Evolutionary conservation across 148 eudicot species (phyloP).

Genomic region (Persicaria tinctoria): DNA sequence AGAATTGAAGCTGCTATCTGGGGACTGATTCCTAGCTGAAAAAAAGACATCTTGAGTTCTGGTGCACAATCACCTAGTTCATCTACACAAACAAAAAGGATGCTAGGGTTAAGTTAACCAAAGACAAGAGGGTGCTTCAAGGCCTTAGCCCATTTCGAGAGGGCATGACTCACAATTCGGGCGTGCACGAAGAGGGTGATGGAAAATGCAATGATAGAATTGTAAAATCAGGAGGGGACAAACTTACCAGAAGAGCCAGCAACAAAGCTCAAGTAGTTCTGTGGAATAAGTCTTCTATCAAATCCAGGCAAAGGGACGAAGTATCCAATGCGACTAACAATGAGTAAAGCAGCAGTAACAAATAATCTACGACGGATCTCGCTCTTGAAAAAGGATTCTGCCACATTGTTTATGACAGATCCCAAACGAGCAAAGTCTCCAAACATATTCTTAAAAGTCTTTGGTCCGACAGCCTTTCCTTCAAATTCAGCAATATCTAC

Average conservation of each 20-base stretch:
- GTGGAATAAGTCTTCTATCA: constrained; percentile 85
- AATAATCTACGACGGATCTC: constrained; percentile 89
- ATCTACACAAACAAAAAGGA: constrained; percentile 32
- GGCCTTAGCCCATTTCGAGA: background rate
- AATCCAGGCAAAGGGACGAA: constrained; percentile 96
- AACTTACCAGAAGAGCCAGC: constrained; percentile 79
- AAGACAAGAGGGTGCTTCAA: background rate
- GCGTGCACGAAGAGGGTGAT: background rate
- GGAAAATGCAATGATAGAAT: background rate
- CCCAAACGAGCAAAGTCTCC: constrained; percentile 57
- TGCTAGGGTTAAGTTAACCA: background rate
- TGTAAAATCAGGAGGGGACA: background rate
- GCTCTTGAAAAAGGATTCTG: constrained; percentile 95
- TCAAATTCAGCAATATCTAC: constrained; percentile 15
- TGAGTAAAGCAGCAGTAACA: constrained; percentile 71
- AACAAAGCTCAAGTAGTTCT: constrained; percentile 70
- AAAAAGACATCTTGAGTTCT: constrained; percentile 89
- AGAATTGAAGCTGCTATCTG: constrained; percentile 92
- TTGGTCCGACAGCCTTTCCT: constrained; percentile 26
- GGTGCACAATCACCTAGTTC: constrained; percentile 76
- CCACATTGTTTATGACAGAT: constrained; percentile 59
- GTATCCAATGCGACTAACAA: constrained; percentile 82
- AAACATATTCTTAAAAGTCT: constrained; percentile 59
- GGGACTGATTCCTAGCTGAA: constrained; percentile 97
- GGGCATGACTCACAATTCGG: no score